Percentiles rank a stretch among this genome's conserved stretches.
Evolutionary conservation across 2,329 filamentous ascomycete genomes (phyloP).

Genomic region (Fusarium poae): DNA sequence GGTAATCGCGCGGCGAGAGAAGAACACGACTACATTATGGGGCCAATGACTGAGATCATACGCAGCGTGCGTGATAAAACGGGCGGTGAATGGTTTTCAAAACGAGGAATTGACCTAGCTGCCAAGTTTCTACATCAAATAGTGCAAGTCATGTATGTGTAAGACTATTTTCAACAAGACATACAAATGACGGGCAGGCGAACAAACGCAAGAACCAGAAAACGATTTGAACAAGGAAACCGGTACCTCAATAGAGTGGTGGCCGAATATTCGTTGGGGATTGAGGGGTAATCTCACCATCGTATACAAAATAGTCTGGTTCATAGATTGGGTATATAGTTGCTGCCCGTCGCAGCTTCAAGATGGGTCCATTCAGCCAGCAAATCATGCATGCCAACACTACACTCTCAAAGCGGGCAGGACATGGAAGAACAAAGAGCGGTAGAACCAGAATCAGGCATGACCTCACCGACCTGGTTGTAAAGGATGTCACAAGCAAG

Average conservation of each 20-base stretch:
- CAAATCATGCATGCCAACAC: conserved; percentile 29
- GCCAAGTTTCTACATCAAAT: conserved; percentile 4
- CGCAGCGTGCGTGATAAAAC: conserved; percentile 21
- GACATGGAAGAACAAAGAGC: conserved; percentile 14
- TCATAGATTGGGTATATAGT: not conserved
- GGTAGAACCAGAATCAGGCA: conserved; percentile 19
- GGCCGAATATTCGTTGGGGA: conserved; percentile 2
- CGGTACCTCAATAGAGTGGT: conserved; percentile 2
- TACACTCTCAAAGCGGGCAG: conserved; percentile 4
- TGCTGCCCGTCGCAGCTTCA: not conserved
- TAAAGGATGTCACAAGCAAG: conserved; percentile 25
- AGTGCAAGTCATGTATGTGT: not conserved
- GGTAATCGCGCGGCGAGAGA: conserved; percentile 28
- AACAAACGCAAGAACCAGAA: not conserved
- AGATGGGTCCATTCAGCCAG: conserved; percentile 6
- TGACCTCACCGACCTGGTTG: conserved; percentile 35
- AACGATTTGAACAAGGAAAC: not conserved
- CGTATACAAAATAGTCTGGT: conserved; percentile 1
- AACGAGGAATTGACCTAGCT: conserved; percentile 4
- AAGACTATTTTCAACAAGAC: conserved; percentile 1
- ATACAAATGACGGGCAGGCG: conserved; percentile 1
- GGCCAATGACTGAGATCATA: conserved; percentile 26
- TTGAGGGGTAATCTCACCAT: conserved; percentile 1
- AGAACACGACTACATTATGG: conserved; percentile 16
- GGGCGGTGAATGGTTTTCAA: conserved; percentile 17